Conservation (phyloP, 202 grass and related monocot genomes). For the Zoysia matrella region DNA sequence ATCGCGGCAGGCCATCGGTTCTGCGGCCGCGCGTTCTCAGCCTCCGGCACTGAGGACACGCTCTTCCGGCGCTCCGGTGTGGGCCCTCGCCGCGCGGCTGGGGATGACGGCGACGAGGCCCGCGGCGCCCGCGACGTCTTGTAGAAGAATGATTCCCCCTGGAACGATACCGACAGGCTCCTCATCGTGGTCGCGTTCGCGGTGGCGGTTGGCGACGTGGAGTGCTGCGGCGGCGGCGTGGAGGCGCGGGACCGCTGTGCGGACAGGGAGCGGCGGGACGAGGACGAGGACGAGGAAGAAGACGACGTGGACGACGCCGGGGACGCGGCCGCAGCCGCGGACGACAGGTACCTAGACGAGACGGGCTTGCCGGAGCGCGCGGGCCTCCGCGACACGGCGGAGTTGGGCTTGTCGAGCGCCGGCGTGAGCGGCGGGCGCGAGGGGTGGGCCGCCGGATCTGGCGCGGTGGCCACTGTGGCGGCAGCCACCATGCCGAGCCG, state of each 20-base stretch:
- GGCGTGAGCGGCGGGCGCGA: conserved; percentile 61
- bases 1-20: conserved; percentile 77
- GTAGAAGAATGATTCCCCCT: conserved; percentile 95
- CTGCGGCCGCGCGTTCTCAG: conserved; percentile 70
- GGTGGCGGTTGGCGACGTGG: conserved; percentile 44
- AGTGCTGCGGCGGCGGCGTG: conserved; percentile 44
- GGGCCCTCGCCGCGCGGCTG: conserved; percentile 57
- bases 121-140: conserved; percentile 65
- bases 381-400: conserved; percentile 43
- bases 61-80: conserved; percentile 74
- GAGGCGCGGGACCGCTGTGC: conserved; percentile 59
- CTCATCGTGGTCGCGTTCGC: conserved; percentile 75
- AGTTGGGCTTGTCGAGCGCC: conserved; percentile 64
- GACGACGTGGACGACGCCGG: conserved; percentile 59
- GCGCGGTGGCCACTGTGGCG: conserved; percentile 56
- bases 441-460: conserved; percentile 52
- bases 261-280: conserved; percentile 63
- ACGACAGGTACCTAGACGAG: conserved; percentile 46
- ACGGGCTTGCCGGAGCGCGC: conserved; percentile 62
- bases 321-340: conserved; percentile 50
- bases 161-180: conserved; percentile 97
- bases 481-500: conserved; percentile 63
- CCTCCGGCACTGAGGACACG: conserved; percentile 50
- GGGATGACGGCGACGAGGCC: conserved; percentile 53
- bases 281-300: conserved; percentile 40